These are phyloP conservation scores for Ilyonectria destructans DNA, from an alignment of 2,329 filamentous ascomycete species.

Conservation along the genomic window DNA sequence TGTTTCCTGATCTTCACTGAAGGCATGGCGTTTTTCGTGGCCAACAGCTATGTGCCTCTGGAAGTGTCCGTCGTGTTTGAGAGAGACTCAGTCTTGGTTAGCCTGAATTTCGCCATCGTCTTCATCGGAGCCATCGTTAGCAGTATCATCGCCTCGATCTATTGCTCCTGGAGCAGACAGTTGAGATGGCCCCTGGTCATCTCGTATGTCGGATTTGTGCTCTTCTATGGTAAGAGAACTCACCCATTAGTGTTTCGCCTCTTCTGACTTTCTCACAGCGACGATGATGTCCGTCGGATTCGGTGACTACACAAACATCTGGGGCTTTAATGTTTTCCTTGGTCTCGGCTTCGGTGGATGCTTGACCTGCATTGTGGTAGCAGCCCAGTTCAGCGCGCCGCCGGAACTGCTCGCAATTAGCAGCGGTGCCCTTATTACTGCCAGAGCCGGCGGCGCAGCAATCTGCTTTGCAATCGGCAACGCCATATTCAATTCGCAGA, in stretches of 20 bases:
- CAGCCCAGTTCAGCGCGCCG: not conserved
- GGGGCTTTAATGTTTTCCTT: not conserved
- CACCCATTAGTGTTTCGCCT: not conserved
- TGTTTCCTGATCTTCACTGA: slow-evolving; percentile 56
- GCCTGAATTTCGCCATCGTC: not conserved
- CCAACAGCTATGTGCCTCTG: slow-evolving; percentile 48
- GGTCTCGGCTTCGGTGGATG: slow-evolving; percentile 1
- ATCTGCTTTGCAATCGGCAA: not conserved
- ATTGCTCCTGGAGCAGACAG: not conserved
- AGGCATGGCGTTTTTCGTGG: slow-evolving; percentile 58
- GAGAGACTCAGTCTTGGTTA: not conserved
- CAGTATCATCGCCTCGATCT: not conserved
- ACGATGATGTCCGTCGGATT: not conserved
- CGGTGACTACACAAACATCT: not conserved
- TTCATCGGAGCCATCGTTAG: not conserved
- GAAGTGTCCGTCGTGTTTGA: not conserved
- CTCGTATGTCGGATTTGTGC: not conserved
- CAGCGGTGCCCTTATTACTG: not conserved
- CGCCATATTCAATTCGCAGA: not conserved
- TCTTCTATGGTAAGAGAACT: not conserved
- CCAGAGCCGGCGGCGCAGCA: not conserved
- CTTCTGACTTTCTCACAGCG: not conserved
- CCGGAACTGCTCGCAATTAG: not conserved
- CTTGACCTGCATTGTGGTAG: not conserved
- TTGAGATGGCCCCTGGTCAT: slow-evolving; percentile 3